Evolutionary conservation across 2,329 filamentous ascomycete species (phyloP).

Genomic region (Rachicladosporium sp.): DNA sequence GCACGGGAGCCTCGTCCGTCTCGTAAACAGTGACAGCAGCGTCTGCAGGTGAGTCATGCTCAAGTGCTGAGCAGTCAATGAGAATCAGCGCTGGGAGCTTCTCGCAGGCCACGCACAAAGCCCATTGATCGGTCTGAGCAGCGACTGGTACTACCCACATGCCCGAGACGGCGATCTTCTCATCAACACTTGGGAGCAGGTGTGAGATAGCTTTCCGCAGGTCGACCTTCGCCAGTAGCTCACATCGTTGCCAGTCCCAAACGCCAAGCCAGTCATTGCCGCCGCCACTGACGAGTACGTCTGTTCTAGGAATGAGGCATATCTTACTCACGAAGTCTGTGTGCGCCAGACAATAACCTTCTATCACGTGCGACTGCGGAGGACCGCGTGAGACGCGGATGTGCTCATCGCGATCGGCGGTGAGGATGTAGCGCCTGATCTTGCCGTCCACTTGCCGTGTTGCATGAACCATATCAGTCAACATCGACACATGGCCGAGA

Average conservation of each 20-base stretch:
- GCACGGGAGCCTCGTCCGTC: too few species aligned
- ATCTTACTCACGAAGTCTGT: slow-evolving; percentile 71
- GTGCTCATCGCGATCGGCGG: slow-evolving; percentile 64
- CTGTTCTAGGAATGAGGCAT: slow-evolving; percentile 46
- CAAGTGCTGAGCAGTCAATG: neutral
- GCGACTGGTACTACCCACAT: slow-evolving; percentile 31
- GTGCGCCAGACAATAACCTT: slow-evolving; percentile 81
- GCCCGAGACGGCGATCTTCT: slow-evolving; percentile 34
- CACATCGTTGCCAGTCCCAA: slow-evolving; percentile 66
- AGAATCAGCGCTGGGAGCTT: slow-evolving; percentile 41
- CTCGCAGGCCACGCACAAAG: slow-evolving; percentile 31
- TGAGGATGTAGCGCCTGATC: slow-evolving; percentile 48
- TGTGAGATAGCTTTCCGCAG: slow-evolving; percentile 22
- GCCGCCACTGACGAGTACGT: slow-evolving; percentile 71
- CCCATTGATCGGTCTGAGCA: slow-evolving; percentile 1
- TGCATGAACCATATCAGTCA: slow-evolving; percentile 59
- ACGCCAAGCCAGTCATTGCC: slow-evolving; percentile 68
- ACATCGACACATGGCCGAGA: slow-evolving; percentile 88
- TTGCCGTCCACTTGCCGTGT: slow-evolving; percentile 34
- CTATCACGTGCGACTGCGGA: slow-evolving; percentile 78
- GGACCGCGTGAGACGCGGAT: slow-evolving; percentile 74
- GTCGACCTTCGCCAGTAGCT: slow-evolving; percentile 42
- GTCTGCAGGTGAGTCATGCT: too few species aligned
- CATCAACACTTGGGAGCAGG: slow-evolving; percentile 1
- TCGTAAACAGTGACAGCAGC: too few species aligned